A percentile compares a stretch with the other conserved stretches of the same genome.
Conservation (phyloP, 2,329 filamentous ascomycete species). For the Penicillium digitatum region DNA sequence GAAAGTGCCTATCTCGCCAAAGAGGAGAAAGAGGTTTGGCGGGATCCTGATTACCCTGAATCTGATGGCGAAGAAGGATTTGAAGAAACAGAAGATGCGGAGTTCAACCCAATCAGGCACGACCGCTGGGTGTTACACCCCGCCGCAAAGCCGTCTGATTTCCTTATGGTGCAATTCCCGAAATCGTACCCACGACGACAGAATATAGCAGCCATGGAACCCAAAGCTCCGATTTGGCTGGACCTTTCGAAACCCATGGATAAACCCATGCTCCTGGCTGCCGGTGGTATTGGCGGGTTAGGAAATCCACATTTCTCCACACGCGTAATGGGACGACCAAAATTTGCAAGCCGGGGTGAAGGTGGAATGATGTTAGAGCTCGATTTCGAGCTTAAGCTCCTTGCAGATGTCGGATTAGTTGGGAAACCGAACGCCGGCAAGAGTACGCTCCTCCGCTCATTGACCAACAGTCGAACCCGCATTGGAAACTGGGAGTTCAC, state of each 20-base stretch:
- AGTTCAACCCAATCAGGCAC: conserved; percentile 45
- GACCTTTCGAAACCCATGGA: conserved; percentile 75
- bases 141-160: conserved; percentile 69
- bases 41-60: background rate
- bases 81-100: conserved; percentile 41
- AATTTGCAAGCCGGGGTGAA: conserved; percentile 86
- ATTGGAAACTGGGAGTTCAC: conserved; percentile 97
- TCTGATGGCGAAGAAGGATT: conserved; percentile 11
- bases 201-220: conserved; percentile 62
- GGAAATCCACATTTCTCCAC: conserved; percentile 92
- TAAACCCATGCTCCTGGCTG: conserved; percentile 76
- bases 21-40: conserved; percentile 22
- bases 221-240: conserved; percentile 65
- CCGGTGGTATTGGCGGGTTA: conserved; percentile 81
- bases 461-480: conserved; percentile 83
- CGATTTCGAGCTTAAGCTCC: conserved; percentile 86
- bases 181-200: conserved; percentile 54
- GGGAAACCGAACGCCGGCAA: conserved; percentile 96
- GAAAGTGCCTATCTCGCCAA: conserved; percentile 54
- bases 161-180: conserved; percentile 57
- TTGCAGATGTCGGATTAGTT: conserved; percentile 91
- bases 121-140: conserved; percentile 87
- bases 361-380: conserved; percentile 71
- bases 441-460: conserved; percentile 79
- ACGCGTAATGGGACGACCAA: conserved; percentile 67